Evolutionary conservation across 163 green algal genomes (phyloP), one percentile per base, ranked within the genome.

Genomic region (Chlorella variabilis): DNA sequence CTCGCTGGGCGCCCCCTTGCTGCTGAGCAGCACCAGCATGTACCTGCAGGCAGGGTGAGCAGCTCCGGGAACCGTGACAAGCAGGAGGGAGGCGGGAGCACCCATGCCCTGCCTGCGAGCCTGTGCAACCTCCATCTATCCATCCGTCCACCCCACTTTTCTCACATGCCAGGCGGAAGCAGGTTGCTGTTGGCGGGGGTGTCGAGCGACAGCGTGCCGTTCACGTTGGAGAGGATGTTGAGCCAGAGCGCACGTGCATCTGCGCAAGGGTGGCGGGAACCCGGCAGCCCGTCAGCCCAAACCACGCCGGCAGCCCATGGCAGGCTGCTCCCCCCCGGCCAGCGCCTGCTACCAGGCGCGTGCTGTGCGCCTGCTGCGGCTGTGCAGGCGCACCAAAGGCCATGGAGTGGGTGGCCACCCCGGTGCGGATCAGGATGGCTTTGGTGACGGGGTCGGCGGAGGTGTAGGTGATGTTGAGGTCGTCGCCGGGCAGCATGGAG

Each of bases 211-310:
- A 77, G 70, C 48, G 25, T 66, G 69, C 49, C 48, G 23, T 48
- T 34, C 23, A 18, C 27, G 49, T 49, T 23, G 5, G 70, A 66
- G 0, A 33, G 4, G 18, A 66, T 51, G 33, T 9, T 25, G 13
- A 77, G 70, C 70, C 70, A 77, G 20, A 77, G 70, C 9, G 70
- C 45, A 25, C 70, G 70, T 23, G 54, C 33, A 31, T 77, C 70
- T 77, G 70, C 45, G 62, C 20, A n/a, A n/a, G n/a, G n/a, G n/a
- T n/a, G n/a, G n/a, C n/a, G n/a, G n/a, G n/a, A n/a, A n/a, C n/a
- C n/a, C 45, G 15, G 45, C 45, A 54, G 45, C 45, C 45, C n/a
- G n/a, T n/a, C n/a, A n/a, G n/a, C n/a, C n/a, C n/a, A n/a, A n/a
- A n/a, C n/a, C n/a, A n/a, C n/a, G n/a, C n/a, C n/a, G n/a, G n/a